Evolutionary conservation across 2,329 filamentous ascomycete genomes (phyloP), one percentile per base, ranked within the genome.

Genomic region (Aspergillus alliaceus): DNA sequence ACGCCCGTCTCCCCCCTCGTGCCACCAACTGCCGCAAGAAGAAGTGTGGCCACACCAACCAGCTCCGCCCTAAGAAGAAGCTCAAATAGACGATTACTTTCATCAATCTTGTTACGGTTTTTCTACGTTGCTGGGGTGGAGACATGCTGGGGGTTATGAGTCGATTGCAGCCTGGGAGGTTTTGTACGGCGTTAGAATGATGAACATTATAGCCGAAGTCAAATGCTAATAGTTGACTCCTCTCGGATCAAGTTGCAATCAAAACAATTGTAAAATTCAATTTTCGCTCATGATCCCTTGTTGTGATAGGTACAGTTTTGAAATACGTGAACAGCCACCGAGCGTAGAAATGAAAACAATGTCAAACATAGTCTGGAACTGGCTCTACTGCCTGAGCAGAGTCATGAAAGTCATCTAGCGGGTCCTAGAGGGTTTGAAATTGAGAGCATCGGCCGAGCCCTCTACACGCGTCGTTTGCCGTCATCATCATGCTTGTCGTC

Each of bases 41-140:
- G 86, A 98, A 98, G 89, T 98, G 93, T 83, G 95, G 93, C 66
- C 95, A 98, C 90, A 96, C 90, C 85, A 98, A 98, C 91, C 95
- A 99, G 89, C 91, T 99, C 80, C 91, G 95, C 84, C 95, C 95
- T 82, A 99, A 99, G 93, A 99, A 99, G 93, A 99, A 99, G 93
- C 88, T 96, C 80, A 96, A 97, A 85, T 93, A 89, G 61, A 69
- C 70, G 69, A 74, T 64, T 72, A 58, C 37, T 24, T 18, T 62
- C 66, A 66, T 31, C 61, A 66, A 66, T 67, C 58, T 67, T 66
- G 66, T 68, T 72, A 64, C 63, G 80, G 83, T 80, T 79, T 75
- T 78, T 83, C 71, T 75, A 69, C 66, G 70, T 69, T 71, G 68
- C 65, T 70, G 70, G 69, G 66, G 64, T 59, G 64, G 65, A 65